Conservation (phyloP, 1,139 yeast genomes). For the Sporopachydermia cereana region DNA sequence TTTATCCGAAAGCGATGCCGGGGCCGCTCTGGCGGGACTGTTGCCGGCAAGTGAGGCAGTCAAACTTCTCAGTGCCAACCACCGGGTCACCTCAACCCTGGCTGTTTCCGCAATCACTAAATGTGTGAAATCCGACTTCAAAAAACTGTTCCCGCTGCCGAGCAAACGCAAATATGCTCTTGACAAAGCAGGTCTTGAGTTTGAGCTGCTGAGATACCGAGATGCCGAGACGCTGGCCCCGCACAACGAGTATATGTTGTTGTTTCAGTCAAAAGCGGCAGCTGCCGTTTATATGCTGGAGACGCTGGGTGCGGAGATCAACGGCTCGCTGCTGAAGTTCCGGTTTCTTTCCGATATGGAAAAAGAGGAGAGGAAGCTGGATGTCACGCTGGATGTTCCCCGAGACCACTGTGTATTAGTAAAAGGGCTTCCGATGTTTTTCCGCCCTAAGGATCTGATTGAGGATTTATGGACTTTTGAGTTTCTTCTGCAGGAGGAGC, state of each 20-base stretch:
- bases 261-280: conserved; percentile 8
- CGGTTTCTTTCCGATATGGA: background rate
- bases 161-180: background rate
- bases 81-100: background rate
- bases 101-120: background rate
- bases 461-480: conserved; percentile 33
- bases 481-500: conserved; percentile 22
- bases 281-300: conserved; percentile 5
- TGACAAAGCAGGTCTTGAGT: background rate
- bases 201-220: background rate
- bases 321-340: background rate
- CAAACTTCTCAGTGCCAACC: background rate
- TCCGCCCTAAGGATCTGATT: conserved; percentile 18
- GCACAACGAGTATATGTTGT: background rate
- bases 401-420: conserved; percentile 25
- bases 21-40: no score
- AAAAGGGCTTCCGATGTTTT: conserved; percentile 27
- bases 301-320: background rate
- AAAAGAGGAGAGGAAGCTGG: background rate
- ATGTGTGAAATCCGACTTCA: background rate
- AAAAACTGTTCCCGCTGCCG: background rate
- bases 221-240: background rate
- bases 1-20: no score
- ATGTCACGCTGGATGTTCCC: conserved; percentile 10
- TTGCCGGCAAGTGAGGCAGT: background rate